Evolutionary conservation across 2,329 filamentous ascomycete genomes (phyloP).

Genomic region (Mycosphaerella sp.): DNA sequence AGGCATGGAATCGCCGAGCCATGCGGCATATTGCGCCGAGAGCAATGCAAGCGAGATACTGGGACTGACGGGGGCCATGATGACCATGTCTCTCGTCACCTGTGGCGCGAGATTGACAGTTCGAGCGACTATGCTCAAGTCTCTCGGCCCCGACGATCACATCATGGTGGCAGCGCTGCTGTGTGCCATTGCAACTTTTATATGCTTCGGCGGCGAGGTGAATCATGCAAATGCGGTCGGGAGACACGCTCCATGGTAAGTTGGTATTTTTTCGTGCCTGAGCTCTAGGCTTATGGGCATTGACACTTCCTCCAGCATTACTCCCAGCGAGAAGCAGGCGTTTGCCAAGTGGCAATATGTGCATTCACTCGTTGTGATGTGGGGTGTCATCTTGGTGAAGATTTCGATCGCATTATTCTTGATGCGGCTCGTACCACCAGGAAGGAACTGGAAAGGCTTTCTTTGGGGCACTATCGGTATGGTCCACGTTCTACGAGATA

Average conservation of each 20-base stretch:
- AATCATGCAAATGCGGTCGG: constrained; percentile 31
- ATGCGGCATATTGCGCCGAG: constrained; percentile 23
- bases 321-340: constrained; percentile 29
- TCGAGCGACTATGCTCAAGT: constrained; percentile 43
- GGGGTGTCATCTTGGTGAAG: constrained; percentile 44
- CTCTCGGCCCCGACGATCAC: constrained; percentile 47
- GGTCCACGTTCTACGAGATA: constrained; percentile 12
- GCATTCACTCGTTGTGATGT: constrained; percentile 44
- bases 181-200: constrained; percentile 30
- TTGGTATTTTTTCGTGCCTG: neutral
- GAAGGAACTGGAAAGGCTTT: constrained; percentile 38
- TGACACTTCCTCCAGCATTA: constrained; percentile 8
- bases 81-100: constrained; percentile 19
- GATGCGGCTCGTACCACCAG: constrained; percentile 39
- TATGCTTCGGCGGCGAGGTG: constrained; percentile 43
- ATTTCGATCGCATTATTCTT: constrained; percentile 46
- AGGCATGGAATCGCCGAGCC: constrained; percentile 12
- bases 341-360: constrained; percentile 42
- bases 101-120: constrained; percentile 32
- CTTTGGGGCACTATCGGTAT: constrained; percentile 42
- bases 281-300: neutral
- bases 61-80: constrained; percentile 23
- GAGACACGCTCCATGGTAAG: constrained; percentile 3
- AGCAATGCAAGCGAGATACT: constrained; percentile 24
- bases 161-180: constrained; percentile 41